Conservation (phyloP, 352 stramenopile species). For the Phytophthora pluvialis region DNA sequence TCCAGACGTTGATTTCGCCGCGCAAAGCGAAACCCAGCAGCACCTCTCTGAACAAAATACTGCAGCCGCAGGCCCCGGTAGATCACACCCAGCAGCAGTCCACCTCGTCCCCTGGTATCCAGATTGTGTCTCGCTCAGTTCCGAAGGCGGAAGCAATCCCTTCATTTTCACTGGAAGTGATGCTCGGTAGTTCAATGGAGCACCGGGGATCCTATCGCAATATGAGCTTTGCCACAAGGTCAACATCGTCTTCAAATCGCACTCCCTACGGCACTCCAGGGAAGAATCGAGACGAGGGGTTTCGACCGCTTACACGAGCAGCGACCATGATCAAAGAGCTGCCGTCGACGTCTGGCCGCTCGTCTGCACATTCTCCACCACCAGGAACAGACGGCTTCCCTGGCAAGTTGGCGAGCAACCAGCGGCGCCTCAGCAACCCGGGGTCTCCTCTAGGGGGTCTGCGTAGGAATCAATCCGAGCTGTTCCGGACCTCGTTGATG, state of each 20-base stretch:
- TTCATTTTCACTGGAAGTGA: slow-evolving; percentile 32
- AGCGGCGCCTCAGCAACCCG: slow-evolving; percentile 33
- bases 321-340: slow-evolving; percentile 42
- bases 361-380: slow-evolving; percentile 19
- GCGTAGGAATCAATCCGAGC: slow-evolving; percentile 44
- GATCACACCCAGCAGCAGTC: slow-evolving; percentile 14
- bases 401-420: slow-evolving; percentile 16
- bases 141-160: slow-evolving; percentile 16
- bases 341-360: slow-evolving; percentile 11
- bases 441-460: slow-evolving; percentile 30
- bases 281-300: slow-evolving; percentile 32
- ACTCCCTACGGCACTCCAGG: slow-evolving; percentile 28
- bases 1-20: slow-evolving; percentile 50
- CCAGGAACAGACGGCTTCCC: slow-evolving; percentile 16
- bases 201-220: slow-evolving; percentile 15
- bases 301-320: slow-evolving; percentile 37
- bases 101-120: slow-evolving; percentile 10
- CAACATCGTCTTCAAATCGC: slow-evolving; percentile 7
- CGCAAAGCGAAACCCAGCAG: slow-evolving; percentile 31
- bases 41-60: slow-evolving; percentile 12
- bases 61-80: neutral
- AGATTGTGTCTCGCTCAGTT: slow-evolving; percentile 22
- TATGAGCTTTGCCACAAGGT: slow-evolving; percentile 8
- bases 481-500: slow-evolving; percentile 32
- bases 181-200: slow-evolving; percentile 31